A percentile compares a stretch with the other conserved stretches of the same genome.
Conservation (phyloP, 257 asterid species). For the Solanum rostratum region DNA sequence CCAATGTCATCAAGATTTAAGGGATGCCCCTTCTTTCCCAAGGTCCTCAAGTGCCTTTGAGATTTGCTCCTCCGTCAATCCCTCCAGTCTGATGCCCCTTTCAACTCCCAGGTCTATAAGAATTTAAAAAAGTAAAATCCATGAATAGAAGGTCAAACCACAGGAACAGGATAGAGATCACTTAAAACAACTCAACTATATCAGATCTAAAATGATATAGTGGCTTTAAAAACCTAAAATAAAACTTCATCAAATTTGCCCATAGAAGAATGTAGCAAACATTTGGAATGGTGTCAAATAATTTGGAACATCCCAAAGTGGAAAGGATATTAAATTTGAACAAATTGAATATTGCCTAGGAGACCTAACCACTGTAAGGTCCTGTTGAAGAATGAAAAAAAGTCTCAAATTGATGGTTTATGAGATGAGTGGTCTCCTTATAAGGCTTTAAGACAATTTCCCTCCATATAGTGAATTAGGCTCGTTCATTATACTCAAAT, state of each 20-base stretch:
- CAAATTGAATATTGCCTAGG: neutral
- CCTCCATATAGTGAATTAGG: no score
- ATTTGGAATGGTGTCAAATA: neutral
- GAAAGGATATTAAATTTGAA: neutral
- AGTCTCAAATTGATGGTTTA: neutral
- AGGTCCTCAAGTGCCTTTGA: conserved; percentile 76
- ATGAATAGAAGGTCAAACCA: neutral
- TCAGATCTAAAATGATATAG: neutral
- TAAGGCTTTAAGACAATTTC: no score
- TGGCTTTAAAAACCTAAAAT: neutral
- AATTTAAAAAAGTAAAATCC: neutral
- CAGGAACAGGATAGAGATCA: neutral
- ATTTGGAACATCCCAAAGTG: neutral
- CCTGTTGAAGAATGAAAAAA: neutral
- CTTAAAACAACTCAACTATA: neutral
- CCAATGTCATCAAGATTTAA: conserved; percentile 15
- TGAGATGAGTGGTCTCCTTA: neutral
- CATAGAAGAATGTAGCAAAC: neutral
- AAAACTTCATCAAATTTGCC: neutral
- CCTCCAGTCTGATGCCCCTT: conserved; percentile 67
- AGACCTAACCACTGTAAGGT: neutral
- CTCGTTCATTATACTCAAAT: neutral
- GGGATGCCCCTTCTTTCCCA: conserved; percentile 50
- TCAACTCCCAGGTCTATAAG: conserved; percentile 63
- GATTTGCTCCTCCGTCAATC: conserved; percentile 64